Evolutionary conservation across 805 yeast genomes (phyloP).

Genomic region (Maudiozyma pseudohumilis): DNA sequence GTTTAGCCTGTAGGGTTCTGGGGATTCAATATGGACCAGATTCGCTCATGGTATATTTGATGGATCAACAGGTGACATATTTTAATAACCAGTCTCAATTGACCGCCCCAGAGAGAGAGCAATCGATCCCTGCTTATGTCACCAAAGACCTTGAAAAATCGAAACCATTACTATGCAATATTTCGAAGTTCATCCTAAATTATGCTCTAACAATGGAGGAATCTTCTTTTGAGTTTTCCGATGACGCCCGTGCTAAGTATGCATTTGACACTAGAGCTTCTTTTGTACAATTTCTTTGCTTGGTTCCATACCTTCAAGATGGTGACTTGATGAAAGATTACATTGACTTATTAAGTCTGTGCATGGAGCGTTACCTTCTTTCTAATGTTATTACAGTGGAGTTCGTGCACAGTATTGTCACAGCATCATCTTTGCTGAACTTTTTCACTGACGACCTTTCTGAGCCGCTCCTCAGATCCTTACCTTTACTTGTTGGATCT

Average conservation of each 20-base stretch:
- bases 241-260: constrained; percentile 12
- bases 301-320: constrained; percentile 31
- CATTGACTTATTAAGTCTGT: constrained; percentile 37
- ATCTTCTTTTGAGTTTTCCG: constrained; percentile 12
- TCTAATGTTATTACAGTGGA: constrained; percentile 13
- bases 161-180: constrained; percentile 27
- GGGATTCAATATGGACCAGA: constrained; percentile 3
- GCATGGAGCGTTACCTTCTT: constrained; percentile 41
- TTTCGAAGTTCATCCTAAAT: constrained; percentile 22
- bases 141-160: constrained; percentile 29
- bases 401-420: constrained; percentile 34
- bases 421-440: constrained; percentile 48
- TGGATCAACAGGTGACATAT: constrained; percentile 7
- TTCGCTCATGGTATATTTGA: constrained; percentile 6
- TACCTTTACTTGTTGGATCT: constrained; percentile 48
- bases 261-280: constrained; percentile 32
- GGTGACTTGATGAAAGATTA: constrained; percentile 36
- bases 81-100: constrained; percentile 13
- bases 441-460: constrained; percentile 28
- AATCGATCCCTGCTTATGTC: constrained; percentile 14
- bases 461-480: constrained; percentile 30
- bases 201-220: constrained; percentile 11
- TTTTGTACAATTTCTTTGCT: constrained; percentile 25
- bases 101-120: constrained; percentile 1
- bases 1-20: constrained; percentile 11